These are phyloP conservation scores for Gaultheria prostrata DNA, from an alignment of 148 eudicot genomes.

Conservation along the genomic window DNA sequence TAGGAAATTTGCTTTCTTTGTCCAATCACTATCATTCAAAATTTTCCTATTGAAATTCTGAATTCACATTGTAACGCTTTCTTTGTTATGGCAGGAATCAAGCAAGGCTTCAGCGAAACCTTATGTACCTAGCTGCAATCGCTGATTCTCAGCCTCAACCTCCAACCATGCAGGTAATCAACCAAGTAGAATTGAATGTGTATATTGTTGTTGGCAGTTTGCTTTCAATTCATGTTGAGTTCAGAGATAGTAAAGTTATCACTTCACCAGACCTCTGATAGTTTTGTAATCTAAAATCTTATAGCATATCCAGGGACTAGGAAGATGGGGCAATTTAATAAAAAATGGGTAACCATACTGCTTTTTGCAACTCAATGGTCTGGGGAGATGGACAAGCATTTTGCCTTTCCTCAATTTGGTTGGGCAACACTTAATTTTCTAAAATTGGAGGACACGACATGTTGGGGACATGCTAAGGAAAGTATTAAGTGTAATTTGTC, in stretches of 20 bases:
- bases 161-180: conserved; percentile 61
- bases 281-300: too few relatives aligned
- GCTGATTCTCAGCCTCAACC: conserved; percentile 92
- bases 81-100: conserved; percentile 50
- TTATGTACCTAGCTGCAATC: conserved; percentile 93
- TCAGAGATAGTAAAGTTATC: not conserved
- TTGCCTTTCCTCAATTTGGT: too few relatives aligned
- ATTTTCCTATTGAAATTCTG: not conserved
- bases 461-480: not conserved
- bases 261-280: not conserved
- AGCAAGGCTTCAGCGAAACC: conserved; percentile 81
- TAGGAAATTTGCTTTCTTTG: not conserved
- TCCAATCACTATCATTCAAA: not conserved
- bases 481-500: too few relatives aligned
- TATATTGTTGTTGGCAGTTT: not conserved
- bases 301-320: too few relatives aligned
- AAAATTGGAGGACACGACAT: not conserved
- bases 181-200: not conserved
- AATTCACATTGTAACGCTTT: not conserved
- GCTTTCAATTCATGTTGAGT: not conserved
- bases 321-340: too few relatives aligned
- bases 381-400: too few relatives aligned
- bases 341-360: too few relatives aligned
- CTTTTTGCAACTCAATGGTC: too few relatives aligned
- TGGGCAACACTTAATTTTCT: too few relatives aligned